Evolutionary conservation across 2,329 filamentous ascomycete genomes (phyloP), one percentile per base, ranked within the genome.

Genomic region (Fusarium sp.): DNA sequence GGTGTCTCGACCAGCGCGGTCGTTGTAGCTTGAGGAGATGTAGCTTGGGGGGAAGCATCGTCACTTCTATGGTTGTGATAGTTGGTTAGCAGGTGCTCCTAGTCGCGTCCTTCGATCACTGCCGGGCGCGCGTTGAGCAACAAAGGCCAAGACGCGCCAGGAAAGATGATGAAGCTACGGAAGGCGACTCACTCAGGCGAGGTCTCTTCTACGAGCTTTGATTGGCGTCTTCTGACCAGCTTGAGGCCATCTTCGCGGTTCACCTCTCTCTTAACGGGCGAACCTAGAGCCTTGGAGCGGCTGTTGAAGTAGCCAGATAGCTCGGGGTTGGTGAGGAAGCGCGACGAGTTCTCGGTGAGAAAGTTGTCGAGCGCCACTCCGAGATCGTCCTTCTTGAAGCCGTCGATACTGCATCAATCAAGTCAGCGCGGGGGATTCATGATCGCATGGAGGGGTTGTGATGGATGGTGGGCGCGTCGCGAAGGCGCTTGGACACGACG

Each of bases 231-330:
- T 74, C 77, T 82, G 59, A 77, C 72, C 10, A 80, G 72, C 75
- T 80, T 85, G 59, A 81, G 70, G 47, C 65, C 63, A 40, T 79
- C 76, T 5, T 77, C 75, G 62, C 74, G 75, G 61, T 68, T 61
- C 68, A 73, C 41, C 76, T 83, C 83, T 68, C 77, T 81, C 81
- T 88, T 89, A 40, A 89, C 78, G 34, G 88, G 88, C 19, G 88
- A 90, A 31, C 81, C 80, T 49, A 80, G 78, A 45, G 81, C 79
- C 69, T 84, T 83, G 68, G 83, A 81, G 74, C 89, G 88, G 70
- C 81, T 85, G 73, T 84, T 86, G 81, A 91, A 97, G 83, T 92
- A 97, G 58, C 90, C 87, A 60, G 84, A 79, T 73, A 97, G 85
- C 39, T 77, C 73, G 51, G 88, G 78, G 65, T 93, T 86, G 56